A percentile compares a stretch with the other conserved stretches of the same genome.
Evolutionary conservation across 2,329 filamentous ascomycete genomes (phyloP).

Genomic region (Dryadomyces quercivorus): DNA sequence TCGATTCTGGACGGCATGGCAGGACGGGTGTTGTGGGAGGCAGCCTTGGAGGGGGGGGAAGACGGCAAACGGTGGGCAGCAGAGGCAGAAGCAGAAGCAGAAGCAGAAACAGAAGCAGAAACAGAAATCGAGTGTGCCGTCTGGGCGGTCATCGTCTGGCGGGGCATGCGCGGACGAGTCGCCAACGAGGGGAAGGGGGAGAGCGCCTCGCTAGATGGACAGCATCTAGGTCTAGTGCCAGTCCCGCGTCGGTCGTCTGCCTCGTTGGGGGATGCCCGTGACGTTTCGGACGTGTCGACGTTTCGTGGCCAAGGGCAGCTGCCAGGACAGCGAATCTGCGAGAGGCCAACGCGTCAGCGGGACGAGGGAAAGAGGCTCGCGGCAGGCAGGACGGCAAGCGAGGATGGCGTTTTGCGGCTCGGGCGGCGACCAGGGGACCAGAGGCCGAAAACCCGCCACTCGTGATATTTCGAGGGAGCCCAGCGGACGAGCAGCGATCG

Average conservation of each 20-base stretch:
- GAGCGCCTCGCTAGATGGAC: neutral
- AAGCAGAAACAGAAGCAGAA: too few relatives aligned
- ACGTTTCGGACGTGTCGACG: neutral
- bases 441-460: too few relatives aligned
- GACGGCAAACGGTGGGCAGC: neutral
- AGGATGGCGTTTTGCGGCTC: too few relatives aligned
- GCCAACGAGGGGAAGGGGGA: too few relatives aligned
- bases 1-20: conserved; percentile 7
- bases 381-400: too few relatives aligned
- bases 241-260: neutral
- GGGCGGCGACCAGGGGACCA: too few relatives aligned
- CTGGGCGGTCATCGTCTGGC: too few relatives aligned
- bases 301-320: neutral
- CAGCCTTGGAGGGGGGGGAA: neutral
- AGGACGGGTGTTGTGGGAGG: neutral
- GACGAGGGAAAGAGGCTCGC: neutral
- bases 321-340: neutral
- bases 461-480: neutral
- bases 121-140: too few relatives aligned
- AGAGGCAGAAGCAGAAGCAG: neutral
- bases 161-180: too few relatives aligned
- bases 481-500: neutral
- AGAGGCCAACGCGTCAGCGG: too few relatives aligned
- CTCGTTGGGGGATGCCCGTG: neutral
- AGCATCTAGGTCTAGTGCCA: neutral